Evolutionary conservation across 1,284 basidiomycete species (phyloP).

Genomic region (Leccinum fallax): DNA sequence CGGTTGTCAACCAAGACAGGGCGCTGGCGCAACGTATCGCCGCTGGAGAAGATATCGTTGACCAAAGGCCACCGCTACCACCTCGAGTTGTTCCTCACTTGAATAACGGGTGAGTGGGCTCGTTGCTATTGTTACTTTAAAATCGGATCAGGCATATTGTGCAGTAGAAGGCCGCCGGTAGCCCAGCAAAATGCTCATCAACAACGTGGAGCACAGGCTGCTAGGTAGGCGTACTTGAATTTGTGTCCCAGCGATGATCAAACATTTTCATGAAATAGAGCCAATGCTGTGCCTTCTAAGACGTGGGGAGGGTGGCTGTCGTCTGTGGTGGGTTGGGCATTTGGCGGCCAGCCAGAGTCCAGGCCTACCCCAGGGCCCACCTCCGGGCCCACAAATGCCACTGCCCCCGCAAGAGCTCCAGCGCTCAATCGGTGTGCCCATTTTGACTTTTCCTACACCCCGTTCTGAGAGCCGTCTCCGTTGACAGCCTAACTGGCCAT

Average conservation of each 20-base stretch:
- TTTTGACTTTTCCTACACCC: neutral
- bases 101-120: slow-evolving; percentile 7
- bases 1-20: slow-evolving; percentile 23
- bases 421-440: slow-evolving; percentile 12
- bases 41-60: slow-evolving; percentile 8
- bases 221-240: slow-evolving; percentile 14
- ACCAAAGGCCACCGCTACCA: neutral
- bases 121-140: neutral
- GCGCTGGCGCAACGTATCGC: slow-evolving; percentile 25
- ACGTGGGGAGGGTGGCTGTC: slow-evolving; percentile 30
- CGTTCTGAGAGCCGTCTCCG: slow-evolving; percentile 3
- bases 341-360: neutral
- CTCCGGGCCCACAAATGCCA: neutral
- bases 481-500: slow-evolving; percentile 33
- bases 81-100: neutral
- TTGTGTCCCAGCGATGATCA: neutral
- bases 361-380: neutral
- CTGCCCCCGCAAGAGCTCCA: neutral
- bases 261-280: slow-evolving; percentile 1
- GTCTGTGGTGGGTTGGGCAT: slow-evolving; percentile 6
- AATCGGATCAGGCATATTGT: neutral
- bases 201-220: neutral
- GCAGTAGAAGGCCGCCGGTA: slow-evolving; percentile 7
- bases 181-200: slow-evolving; percentile 3
- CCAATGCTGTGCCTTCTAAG: neutral